phyloP scores from a whole-genome alignment of 1,139 yeast species.

The Geotrichum phurueaensis region DNA sequence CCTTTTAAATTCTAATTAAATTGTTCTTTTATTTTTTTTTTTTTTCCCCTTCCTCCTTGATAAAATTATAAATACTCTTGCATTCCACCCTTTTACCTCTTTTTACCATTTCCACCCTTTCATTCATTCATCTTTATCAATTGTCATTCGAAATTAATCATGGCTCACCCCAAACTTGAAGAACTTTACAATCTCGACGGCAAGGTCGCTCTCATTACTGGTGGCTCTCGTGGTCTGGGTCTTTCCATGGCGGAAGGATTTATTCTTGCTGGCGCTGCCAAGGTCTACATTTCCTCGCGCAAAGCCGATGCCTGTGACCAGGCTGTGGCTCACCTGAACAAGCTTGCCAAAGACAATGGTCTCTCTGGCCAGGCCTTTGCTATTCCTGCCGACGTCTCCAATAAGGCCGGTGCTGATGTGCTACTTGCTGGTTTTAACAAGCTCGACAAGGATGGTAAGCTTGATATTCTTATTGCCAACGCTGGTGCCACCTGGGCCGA shows the following conservation, averaged over 20 bases:
- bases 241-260: constrained; percentile 62
- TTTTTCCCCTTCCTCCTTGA: not conserved
- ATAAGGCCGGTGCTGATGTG: constrained; percentile 45
- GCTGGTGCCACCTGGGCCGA: constrained; percentile 86
- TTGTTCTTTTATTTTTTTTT: too few species aligned
- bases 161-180: constrained; percentile 13
- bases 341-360: constrained; percentile 41
- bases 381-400: constrained; percentile 57
- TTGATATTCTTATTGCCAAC: constrained; percentile 66
- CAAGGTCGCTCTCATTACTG: constrained; percentile 68
- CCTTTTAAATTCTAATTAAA: not conserved
- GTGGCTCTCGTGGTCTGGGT: constrained; percentile 75
- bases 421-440: constrained; percentile 44
- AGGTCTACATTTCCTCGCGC: constrained; percentile 62
- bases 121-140: not conserved
- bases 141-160: not conserved
- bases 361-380: constrained; percentile 45
- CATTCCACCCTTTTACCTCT: not conserved
- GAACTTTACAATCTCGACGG: constrained; percentile 44
- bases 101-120: not conserved
- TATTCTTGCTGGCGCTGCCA: constrained; percentile 56
- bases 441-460: constrained; percentile 38
- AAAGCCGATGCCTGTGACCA: constrained; percentile 59
- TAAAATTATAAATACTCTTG: not conserved
- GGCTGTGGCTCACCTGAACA: constrained; percentile 49